Evolutionary conservation across 352 stramenopile species (phyloP).

Genomic region (Phytophthora cactorum): DNA sequence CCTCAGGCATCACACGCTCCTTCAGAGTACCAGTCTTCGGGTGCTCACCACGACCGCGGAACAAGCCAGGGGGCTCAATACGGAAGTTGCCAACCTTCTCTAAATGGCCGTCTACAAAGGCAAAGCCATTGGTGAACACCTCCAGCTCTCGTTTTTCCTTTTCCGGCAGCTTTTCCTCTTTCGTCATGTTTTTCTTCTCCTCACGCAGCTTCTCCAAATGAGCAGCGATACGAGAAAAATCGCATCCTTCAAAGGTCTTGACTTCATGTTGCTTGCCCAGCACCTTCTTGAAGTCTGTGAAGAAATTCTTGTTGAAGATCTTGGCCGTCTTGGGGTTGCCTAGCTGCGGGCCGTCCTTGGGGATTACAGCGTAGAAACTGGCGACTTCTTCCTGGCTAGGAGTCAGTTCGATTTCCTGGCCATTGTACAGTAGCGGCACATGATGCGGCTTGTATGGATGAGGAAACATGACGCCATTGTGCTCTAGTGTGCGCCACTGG

Average conservation of each 20-base stretch:
- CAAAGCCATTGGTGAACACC: conserved; percentile 95
- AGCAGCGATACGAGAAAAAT: conserved; percentile 95
- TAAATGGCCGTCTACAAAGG: conserved; percentile 97
- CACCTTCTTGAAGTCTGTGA: conserved; percentile 91
- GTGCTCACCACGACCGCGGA: conserved; percentile 98
- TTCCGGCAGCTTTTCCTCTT: conserved; percentile 92
- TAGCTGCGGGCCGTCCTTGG: conserved; percentile 97
- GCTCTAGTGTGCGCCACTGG: conserved; percentile 99
- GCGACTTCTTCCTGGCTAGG: conserved; percentile 95
- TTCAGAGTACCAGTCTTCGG: conserved; percentile 99
- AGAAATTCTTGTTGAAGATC: conserved; percentile 99
- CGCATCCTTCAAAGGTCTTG: conserved; percentile 96
- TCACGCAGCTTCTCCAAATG: conserved; percentile 94
- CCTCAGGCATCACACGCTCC: conserved; percentile 94
- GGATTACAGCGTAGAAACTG: conserved; percentile 96
- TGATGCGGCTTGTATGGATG: conserved; percentile 96
- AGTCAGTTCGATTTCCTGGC: conserved; percentile 93
- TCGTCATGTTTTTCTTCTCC: conserved; percentile 96
- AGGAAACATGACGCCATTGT: conserved; percentile 98
- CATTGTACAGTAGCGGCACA: conserved; percentile 96
- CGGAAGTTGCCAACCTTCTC: conserved; percentile 98
- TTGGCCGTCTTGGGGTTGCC: conserved; percentile 95
- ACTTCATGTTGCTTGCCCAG: conserved; percentile 95
- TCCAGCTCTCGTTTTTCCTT: conserved; percentile 93
- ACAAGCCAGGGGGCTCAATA: conserved; percentile 98